Evolutionary conservation across 129 eudicot species (phyloP), one percentile per base, ranked within the genome.

Genomic region (Heracleum sosnowskyi): DNA sequence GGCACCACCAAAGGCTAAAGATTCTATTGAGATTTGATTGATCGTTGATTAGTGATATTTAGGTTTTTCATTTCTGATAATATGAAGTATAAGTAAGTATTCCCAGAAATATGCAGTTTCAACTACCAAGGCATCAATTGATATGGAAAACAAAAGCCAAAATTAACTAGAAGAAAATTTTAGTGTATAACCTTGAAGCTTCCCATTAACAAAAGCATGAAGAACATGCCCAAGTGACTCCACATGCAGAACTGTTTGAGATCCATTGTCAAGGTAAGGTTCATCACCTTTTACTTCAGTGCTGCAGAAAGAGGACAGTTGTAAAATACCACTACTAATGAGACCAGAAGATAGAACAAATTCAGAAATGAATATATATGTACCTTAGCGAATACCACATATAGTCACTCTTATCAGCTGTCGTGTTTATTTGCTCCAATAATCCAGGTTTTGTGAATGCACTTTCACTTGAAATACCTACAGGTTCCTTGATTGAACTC

Each of bases 361-460:
- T 41, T 10, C 24, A 44, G 45, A 16, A 40, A 51, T 63, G 29
- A 74, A 60, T 42, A 26, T 24, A 7, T 66, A 51, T 39, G n/a
- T 93, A 95, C 98, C 98, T 92, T 76, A 83, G 11, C 17, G 97
- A 92, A 85, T 95, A 95, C 99, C 99, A 95, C 82, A 92, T 74
- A 78, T 92, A 92, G 75, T 95, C 99, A 66, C 97, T 95, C 64
- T 82, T 85, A 89, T 95, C 99, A 60, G 96, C 92, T 63, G 99
- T 95, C 1, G 99, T 92, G 82, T 91, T 95, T 79, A 95, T 89
- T 77, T 95, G 99, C 82, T 95, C 99, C 73, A 84, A 40, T 49
- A 95, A 82, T 40, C 97, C 95, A 5, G 31, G 51, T 85, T 76
- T 92, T 1, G 63, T 77, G 80, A 95, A 88, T 35, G 96, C 90